Evolutionary conservation across 305 asterid species (phyloP), one percentile per base, ranked within the genome.

Genomic region (Fraxinus baroniana): DNA sequence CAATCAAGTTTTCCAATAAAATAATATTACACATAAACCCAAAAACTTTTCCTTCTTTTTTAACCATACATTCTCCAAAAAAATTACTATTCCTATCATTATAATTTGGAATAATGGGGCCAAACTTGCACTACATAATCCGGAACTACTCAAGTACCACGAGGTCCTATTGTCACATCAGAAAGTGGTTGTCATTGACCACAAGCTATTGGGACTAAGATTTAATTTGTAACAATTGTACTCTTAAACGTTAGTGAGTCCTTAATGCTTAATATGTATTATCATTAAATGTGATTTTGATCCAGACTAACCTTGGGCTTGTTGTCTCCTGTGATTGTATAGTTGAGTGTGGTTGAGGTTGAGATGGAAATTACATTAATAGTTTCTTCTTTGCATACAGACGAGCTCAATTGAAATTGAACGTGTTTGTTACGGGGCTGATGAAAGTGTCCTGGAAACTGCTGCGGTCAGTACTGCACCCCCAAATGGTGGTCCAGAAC

Each of bases 391-490:
- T 49, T 76, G 17, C 37, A 1, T 85, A 83, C 97, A 95, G 99
- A 92, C 94, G 13, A 95, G 99, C 80, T 91, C 97, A 32, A 90
- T 95, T 32, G 97, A 95, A 74, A 94, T 94, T 26, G 98, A 95
- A 89, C 93, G 95, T 1, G 92, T 91, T 24, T 94, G 99, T 87
- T 87, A 92, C 81, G 70, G 35, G 13, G 99, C 95, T 2, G 97
- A 94, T 64, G 91, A 90, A 22, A 86, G 93, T 37, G 82, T 95
- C 88, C 24, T 94, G 89, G 99, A 95, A 91, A 94, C 97, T 2
- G 97, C 97, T 30, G 99, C 99, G 52, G 84, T 95, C 62, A 91
- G 98, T 80, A 86, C 84, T 37, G 87, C 94, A 1, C 97, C 97
- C 1, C 89, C 90, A 41, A 83, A 88, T 77, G 98, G 99, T 80